phyloP scores from a whole-genome alignment of 257 asterid genomes.

The Cinchona pubescens region DNA sequence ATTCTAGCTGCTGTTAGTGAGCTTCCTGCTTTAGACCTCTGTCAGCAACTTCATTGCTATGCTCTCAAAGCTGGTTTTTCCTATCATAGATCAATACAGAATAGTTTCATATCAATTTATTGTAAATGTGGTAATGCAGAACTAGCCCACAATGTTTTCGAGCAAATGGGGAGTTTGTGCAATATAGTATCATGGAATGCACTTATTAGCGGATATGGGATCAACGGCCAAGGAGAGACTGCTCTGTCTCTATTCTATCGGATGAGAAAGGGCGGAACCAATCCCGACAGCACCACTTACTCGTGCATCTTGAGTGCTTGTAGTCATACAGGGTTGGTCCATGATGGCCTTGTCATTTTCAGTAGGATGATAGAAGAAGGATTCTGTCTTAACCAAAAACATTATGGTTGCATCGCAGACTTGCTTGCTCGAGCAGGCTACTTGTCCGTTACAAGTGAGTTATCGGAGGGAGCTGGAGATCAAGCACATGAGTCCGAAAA shows the following conservation, averaged over 20 bases:
- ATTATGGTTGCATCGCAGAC: constrained; percentile 17
- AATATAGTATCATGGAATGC: constrained; percentile 26
- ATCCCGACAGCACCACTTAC: constrained; percentile 19
- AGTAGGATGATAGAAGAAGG: constrained; percentile 15
- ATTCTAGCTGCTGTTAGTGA: constrained; percentile 18
- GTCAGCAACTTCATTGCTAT: constrained; percentile 27
- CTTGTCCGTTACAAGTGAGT: constrained; percentile 11
- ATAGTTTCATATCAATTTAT: constrained; percentile 23
- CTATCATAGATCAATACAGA: constrained; percentile 8
- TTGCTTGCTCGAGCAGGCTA: constrained; percentile 24
- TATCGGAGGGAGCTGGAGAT: constrained; percentile 9
- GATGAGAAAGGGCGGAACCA: constrained; percentile 12
- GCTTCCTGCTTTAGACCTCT: constrained; percentile 12
- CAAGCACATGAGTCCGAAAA: background rate
- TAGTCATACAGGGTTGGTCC: constrained; percentile 20
- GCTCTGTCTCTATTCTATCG: constrained; percentile 20
- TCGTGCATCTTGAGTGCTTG: constrained; percentile 21
- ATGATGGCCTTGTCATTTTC: constrained; percentile 16
- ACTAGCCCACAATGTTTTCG: constrained; percentile 18
- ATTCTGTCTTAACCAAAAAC: constrained; percentile 8
- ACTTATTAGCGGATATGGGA: constrained; percentile 22
- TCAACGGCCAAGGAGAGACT: constrained; percentile 25
- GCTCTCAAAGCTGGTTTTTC: constrained; percentile 15
- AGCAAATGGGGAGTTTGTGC: constrained; percentile 16
- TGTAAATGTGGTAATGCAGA: constrained; percentile 19